These are phyloP conservation scores for Verticillium tricorpus DNA, from an alignment of 2,329 filamentous ascomycete species.

Conservation along the genomic window DNA sequence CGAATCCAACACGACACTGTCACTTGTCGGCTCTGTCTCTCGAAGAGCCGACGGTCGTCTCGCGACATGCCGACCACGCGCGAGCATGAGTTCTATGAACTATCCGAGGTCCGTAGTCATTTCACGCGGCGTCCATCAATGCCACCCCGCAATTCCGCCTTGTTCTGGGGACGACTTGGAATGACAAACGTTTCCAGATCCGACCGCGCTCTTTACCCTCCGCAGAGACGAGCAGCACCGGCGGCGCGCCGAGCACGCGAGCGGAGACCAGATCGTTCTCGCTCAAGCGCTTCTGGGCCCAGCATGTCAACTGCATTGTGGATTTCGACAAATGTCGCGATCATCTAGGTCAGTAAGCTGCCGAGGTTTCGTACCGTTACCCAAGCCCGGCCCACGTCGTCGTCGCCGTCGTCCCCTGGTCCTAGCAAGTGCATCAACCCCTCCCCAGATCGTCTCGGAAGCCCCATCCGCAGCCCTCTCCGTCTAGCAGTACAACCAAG, in stretches of 20 bases:
- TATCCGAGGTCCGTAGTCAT: background rate
- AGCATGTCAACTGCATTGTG: slow-evolving; percentile 44
- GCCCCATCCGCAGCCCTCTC: slow-evolving; percentile 1
- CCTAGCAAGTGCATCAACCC: background rate
- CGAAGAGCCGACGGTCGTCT: background rate
- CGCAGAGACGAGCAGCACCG: background rate
- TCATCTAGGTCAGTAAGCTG: slow-evolving; percentile 44
- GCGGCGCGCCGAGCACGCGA: background rate
- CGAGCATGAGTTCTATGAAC: background rate
- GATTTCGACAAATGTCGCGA: slow-evolving; percentile 46
- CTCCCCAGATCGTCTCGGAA: slow-evolving; percentile 2
- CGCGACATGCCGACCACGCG: background rate
- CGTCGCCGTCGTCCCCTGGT: background rate
- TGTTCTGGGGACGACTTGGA: background rate
- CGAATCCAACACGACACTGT: background rate
- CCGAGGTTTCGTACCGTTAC: background rate
- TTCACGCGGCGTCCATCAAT: background rate
- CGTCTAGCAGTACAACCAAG: background rate
- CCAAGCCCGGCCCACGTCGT: background rate
- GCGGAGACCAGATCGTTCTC: background rate
- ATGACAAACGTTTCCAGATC: background rate
- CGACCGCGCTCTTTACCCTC: background rate
- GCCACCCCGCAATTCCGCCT: background rate
- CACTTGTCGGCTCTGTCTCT: background rate
- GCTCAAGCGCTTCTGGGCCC: slow-evolving; percentile 36